Conservation (phyloP, 768 basidiomycete genomes). For the Tulasnella sp. region DNA sequence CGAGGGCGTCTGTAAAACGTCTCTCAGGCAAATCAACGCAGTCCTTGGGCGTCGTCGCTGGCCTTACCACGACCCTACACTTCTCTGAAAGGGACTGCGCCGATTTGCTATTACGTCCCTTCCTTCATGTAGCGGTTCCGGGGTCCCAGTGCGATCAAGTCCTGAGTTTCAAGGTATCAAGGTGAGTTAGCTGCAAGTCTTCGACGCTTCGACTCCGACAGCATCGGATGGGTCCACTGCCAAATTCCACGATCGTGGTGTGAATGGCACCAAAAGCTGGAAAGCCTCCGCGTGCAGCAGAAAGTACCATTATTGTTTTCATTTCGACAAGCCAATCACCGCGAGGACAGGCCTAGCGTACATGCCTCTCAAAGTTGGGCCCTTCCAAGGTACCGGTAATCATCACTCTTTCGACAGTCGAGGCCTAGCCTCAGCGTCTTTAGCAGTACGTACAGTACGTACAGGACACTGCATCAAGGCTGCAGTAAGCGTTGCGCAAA, state of each 20-base stretch:
- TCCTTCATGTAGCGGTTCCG: not conserved
- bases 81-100: not conserved
- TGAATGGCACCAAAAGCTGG: not conserved
- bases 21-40: slow-evolving; percentile 9
- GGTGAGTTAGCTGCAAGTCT: not conserved
- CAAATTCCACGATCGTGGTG: slow-evolving; percentile 13
- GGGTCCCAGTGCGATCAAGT: slow-evolving; percentile 7
- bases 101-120: slow-evolving; percentile 18
- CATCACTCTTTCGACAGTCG: not conserved
- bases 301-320: not conserved
- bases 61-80: slow-evolving; percentile 13
- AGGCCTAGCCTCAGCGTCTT: slow-evolving; percentile 13
- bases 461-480: not conserved
- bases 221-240: slow-evolving; percentile 1
- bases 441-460: slow-evolving; percentile 6
- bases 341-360: slow-evolving; percentile 4
- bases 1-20: not conserved
- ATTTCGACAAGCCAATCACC: not conserved
- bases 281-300: not conserved
- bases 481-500: not conserved
- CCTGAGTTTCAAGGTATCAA: slow-evolving; percentile 20
- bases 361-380: slow-evolving; percentile 9
- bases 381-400: slow-evolving; percentile 14
- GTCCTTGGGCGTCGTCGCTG: not conserved
- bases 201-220: slow-evolving; percentile 4